Evolutionary conservation across 2,329 filamentous ascomycete species (phyloP).

Genomic region (Sphaerulina vaccinii): DNA sequence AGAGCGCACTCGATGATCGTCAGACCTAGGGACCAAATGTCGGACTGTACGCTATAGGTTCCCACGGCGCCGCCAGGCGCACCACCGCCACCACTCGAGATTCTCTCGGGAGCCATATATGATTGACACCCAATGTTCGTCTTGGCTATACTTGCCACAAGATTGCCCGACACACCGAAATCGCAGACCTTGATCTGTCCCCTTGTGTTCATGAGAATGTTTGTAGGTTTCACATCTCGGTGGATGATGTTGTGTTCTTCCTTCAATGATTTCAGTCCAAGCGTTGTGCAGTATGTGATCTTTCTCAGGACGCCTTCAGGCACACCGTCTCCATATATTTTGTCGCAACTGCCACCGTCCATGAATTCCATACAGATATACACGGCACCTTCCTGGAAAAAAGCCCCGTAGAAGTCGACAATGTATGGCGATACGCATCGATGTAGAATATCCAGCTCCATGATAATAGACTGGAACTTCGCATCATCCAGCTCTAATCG

Average conservation of each 20-base stretch:
- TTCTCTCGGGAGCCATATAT: conserved; percentile 97
- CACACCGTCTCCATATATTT: conserved; percentile 85
- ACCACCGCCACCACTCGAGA: conserved; percentile 79
- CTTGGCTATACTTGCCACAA: conserved; percentile 95
- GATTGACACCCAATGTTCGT: conserved; percentile 99
- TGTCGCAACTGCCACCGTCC: conserved; percentile 97
- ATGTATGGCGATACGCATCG: conserved; percentile 94
- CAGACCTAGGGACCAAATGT: conserved; percentile 94
- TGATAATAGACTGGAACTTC: conserved; percentile 95
- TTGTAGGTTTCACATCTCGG: conserved; percentile 98
- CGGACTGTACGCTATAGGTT: conserved; percentile 95
- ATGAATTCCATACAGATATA: conserved; percentile 99
- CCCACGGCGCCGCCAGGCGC: conserved; percentile 70
- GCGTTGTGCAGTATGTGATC: conserved; percentile 83
- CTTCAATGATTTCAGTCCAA: conserved; percentile 89
- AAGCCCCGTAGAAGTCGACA: conserved; percentile 97
- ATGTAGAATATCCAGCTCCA: conserved; percentile 94
- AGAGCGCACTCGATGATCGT: conserved; percentile 95
- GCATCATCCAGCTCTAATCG: conserved; percentile 91
- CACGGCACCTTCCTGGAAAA: conserved; percentile 97
- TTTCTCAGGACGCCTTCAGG: conserved; percentile 86
- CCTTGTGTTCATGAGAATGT: conserved; percentile 84
- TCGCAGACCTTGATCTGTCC: conserved; percentile 98
- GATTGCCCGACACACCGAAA: conserved; percentile 93
- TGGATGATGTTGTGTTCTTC: conserved; percentile 99